Evolutionary conservation across 1,284 basidiomycete species (phyloP), one percentile per base, ranked within the genome.

Genomic region (Apiotrichum siamense): DNA sequence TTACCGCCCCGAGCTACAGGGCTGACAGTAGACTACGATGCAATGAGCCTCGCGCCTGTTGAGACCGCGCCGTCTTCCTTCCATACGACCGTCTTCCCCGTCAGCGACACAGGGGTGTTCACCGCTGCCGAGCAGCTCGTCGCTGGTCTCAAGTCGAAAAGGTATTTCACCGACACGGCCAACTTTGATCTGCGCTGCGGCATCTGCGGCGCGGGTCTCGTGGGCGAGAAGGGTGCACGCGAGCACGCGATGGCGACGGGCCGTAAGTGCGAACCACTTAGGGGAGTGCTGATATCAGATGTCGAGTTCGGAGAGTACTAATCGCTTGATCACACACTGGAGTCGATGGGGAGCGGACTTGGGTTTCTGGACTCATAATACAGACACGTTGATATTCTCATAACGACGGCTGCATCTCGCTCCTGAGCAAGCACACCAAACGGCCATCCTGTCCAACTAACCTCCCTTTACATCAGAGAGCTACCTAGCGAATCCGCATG

Each of bases 221-320:
- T 86, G 61, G 92, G 92, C 23, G 92, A 97, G 76, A 94, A 92
- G 65, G 90, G 85, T 52, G 93, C 93, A 0, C 80, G 87, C 32
- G 80, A 80, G 39, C 92, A 97, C 70, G 92, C 93, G 3, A 81
- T 81, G 62, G 75, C 83, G 68, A 96, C 90, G 1, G 89, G 91
- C 0, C 92, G 96, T 75, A 79, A 66, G 71, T 70, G 3, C n/a
- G 10, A 15, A 7, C 11, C 10, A 18, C 7, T 26, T n/a, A 12
- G 15, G 25, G 15, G 20, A 15, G 10, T 36, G 49, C 54, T 57
- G 42, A 58, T 36, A 1, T 27, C 38, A 75, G 73, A 75, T 49
- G 70, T 73, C 21, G 79, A 81, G 45, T 96, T 96, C 66, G 90
- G 90, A 50, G 91, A 97, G 72, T 94, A 88, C 66, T 90, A 55